A percentile compares a stretch with the other conserved stretches of the same genome.
These are phyloP conservation scores for Mycena epipterygia DNA, from an alignment of 768 basidiomycete species.

Conservation along the genomic window DNA sequence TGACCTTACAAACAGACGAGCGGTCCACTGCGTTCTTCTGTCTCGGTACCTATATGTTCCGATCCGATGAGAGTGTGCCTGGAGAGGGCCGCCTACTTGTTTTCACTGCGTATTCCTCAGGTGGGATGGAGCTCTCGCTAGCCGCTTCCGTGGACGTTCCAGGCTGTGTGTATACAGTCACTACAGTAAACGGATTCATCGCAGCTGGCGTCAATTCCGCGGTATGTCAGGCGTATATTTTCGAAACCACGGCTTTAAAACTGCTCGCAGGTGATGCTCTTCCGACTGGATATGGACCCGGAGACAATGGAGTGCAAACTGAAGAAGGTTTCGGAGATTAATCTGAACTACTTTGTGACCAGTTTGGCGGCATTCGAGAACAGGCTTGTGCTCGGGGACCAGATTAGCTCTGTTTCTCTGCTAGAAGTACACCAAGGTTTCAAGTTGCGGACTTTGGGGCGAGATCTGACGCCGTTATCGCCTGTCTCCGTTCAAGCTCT, in stretches of 20 bases:
- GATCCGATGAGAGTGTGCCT: slow-evolving; percentile 62
- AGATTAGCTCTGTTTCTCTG: slow-evolving; percentile 82
- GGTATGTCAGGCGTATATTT: slow-evolving; percentile 56
- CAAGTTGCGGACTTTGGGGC: slow-evolving; percentile 68
- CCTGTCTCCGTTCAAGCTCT: slow-evolving; percentile 76
- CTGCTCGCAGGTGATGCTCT: slow-evolving; percentile 60
- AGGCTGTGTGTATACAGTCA: slow-evolving; percentile 81
- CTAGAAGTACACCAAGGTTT: slow-evolving; percentile 61
- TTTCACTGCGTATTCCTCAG: slow-evolving; percentile 55
- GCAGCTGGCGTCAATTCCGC: slow-evolving; percentile 83
- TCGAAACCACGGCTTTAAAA: slow-evolving; percentile 11
- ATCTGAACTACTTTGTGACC: slow-evolving; percentile 86
- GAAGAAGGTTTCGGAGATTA: slow-evolving; percentile 70
- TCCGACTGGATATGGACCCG: slow-evolving; percentile 54
- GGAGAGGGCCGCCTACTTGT: slow-evolving; percentile 73
- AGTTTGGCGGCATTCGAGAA: slow-evolving; percentile 70
- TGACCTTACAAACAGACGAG: slow-evolving; percentile 47
- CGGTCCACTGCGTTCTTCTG: slow-evolving; percentile 59
- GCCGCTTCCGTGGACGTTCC: slow-evolving; percentile 60
- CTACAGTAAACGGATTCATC: slow-evolving; percentile 62
- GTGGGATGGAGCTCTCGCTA: slow-evolving; percentile 51
- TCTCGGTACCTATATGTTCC: slow-evolving; percentile 61
- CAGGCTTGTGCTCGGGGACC: slow-evolving; percentile 81
- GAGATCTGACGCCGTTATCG: slow-evolving; percentile 83
- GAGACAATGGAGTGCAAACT: slow-evolving; percentile 52